Evolutionary conservation across 345 rosid species (phyloP), one percentile per base, ranked within the genome.

Genomic region (Anastatica hierochuntica): DNA sequence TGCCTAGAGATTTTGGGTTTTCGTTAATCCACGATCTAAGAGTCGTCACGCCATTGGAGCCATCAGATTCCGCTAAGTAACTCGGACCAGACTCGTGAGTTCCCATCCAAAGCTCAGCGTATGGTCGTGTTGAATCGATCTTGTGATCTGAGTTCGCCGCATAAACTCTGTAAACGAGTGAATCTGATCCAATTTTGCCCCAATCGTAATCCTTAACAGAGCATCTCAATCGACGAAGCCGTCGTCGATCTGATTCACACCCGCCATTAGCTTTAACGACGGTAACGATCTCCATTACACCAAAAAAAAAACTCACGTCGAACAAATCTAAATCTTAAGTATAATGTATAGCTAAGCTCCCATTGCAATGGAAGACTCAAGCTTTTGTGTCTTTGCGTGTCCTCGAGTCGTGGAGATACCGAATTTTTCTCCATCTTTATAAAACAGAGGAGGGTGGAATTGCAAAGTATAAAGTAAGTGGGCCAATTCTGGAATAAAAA

Each of bases 41-140:
- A 42, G 72, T 69, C 16, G 72, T 69, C 16, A 64, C 33, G 40
- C 79, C 87, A 61, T 75, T 74, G 15, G 57, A 69, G 5, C 58
- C 72, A 19, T 62, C 74, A 11, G 45, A 48, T 35, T 42, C 60
- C 19, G 35, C 68, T 78, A 85, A 57, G 75, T 74, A 81, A 20
- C 94, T 82, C 2, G 97, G 97, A 1, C 94, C 95, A 0, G 99
- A 92, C 60, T 48, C 79, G 35, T 92, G 99, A 41, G 86, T 83
- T 9, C 82, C 90, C 68, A 80, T 78, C 90, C 87, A 83, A 23
- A 80, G 60, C 64, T 78, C 87, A 0, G 90, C 99, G 63, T 81
- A 92, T 1, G 88, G 83, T 67, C 46, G 71, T 1, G 76, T 69
- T 1, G 56, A 14, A 2, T 78, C 79, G 41, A 82, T 38, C 41